Base-by-base conservation (phyloP, 148 eudicot genomes). In the Spergularia marina region DNA sequence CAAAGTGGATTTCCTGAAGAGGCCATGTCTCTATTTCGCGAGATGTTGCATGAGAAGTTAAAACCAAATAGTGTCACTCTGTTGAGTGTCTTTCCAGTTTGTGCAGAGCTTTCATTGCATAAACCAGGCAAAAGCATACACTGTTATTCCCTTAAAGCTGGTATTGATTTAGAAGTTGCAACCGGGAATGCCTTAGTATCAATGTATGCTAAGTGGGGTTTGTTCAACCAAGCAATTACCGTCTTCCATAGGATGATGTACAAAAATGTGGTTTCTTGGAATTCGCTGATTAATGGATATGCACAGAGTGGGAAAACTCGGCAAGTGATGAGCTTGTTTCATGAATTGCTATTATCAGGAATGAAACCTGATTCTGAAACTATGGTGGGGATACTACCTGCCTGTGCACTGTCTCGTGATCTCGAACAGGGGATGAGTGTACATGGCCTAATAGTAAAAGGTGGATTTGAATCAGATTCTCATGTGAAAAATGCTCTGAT, bases 401-500 rank as follows among this genome's bases (percentile, higher is more conserved):
- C 89, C 53, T 90, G 87, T 83, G 87, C 92, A 23, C 84, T 87
- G 58, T 67, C 82, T 73, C 88, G 74, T 74, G 85, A 84, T 74
- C 82, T 85, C 70, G 65, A 80, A 36, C 83, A 73, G 57, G 96
- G 92, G 60, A 83, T 75, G 39, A 79, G 79, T 76, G 67, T 84
- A 64, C 89, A 90, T 71, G 81, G 85, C 59, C 55, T 84, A 47
- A 77, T 84, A 55, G 41, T 85, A 40, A 90, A 84, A 80, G 49
- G 77, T 25, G 92, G 92, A 55, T 83, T 87, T 66, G 77, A 76
- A 18, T 84, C 78, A 53, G 87, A 90, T 44, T 76, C 74, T 52
- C 87, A 87, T 72, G 90, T 90, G 55, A 87, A 71, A 55, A 90
- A 90, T 80, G 83, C 96, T 78, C 79, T 90, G 53, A 83, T 88